phyloP scores from a whole-genome alignment of 805 yeast genomes.

The Blastobotrys terrestris region DNA sequence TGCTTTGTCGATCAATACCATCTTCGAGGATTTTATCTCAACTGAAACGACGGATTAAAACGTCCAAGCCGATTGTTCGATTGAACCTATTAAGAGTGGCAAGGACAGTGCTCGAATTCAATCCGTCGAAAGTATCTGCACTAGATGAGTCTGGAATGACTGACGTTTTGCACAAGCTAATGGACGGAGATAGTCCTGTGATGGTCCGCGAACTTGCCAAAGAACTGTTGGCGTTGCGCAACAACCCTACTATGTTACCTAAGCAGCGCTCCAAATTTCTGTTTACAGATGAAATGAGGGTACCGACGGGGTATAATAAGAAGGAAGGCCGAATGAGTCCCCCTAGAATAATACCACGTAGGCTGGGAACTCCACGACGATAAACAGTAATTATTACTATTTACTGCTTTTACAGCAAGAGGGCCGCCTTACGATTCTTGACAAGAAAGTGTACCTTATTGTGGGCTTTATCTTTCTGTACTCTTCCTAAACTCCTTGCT shows the following conservation, averaged over 20 bases:
- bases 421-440: too few relatives aligned
- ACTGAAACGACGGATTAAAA: conserved; percentile 12
- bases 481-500: too few relatives aligned
- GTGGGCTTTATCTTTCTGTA: too few relatives aligned
- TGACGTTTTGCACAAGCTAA: conserved; percentile 4
- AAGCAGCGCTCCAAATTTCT: not conserved
- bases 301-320: not conserved
- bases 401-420: too few relatives aligned
- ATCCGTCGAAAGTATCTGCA: not conserved
- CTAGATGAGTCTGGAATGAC: conserved; percentile 6
- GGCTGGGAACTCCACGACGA: not conserved
- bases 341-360: not conserved
- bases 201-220: conserved; percentile 20
- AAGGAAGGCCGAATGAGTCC: not conserved
- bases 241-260: not conserved
- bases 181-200: conserved; percentile 13
- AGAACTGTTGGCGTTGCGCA: conserved; percentile 10
- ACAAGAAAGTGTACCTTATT: too few relatives aligned
- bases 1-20: conserved; percentile 12
- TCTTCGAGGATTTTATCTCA: conserved; percentile 8
- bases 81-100: conserved; percentile 14
- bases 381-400: too few relatives aligned
- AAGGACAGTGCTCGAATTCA: conserved; percentile 13
- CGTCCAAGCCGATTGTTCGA: conserved; percentile 13
- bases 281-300: not conserved